Percentiles rank a stretch among this genome's conserved stretches.
phyloP scores from a whole-genome alignment of 192 early-diverging fungal genomes.

The Dimargaris cristalligena region DNA sequence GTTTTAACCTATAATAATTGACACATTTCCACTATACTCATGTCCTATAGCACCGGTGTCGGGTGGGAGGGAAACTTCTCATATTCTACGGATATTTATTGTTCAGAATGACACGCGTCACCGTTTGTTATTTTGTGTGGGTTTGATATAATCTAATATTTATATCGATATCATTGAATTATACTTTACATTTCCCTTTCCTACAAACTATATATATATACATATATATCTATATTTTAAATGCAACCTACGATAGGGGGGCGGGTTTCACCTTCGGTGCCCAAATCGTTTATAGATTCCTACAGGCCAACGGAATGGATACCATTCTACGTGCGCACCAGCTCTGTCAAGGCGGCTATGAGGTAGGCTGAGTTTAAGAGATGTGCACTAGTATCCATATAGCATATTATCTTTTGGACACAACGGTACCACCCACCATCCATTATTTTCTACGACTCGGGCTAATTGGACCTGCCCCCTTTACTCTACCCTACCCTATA shows the following conservation, averaged over 20 bases:
- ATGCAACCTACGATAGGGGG: constrained; percentile 30
- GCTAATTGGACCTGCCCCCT: too few relatives aligned
- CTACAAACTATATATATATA: not conserved
- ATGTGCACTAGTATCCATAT: constrained; percentile 8
- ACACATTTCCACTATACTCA: too few relatives aligned
- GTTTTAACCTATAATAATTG: too few relatives aligned
- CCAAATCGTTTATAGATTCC: constrained; percentile 57
- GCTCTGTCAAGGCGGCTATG: constrained; percentile 75
- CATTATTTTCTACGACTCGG: too few relatives aligned
- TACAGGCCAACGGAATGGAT: constrained; percentile 57
- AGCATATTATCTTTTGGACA: constrained; percentile 1
- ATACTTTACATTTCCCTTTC: not conserved
- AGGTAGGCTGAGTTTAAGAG: constrained; percentile 20
- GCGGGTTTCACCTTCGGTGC: constrained; percentile 79
- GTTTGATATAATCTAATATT: not conserved
- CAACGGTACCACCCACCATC: too few relatives aligned
- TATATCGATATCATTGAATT: not conserved
- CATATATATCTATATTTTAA: constrained; percentile 5
- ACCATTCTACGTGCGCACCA: constrained; percentile 79
- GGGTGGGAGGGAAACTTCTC: too few relatives aligned
- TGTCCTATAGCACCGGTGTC: too few relatives aligned
- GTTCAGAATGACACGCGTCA: not conserved
- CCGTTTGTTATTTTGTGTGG: not conserved
- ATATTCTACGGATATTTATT: not conserved
- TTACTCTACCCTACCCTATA: constrained; percentile 10